A percentile compares a stretch with the other conserved stretches of the same genome.
These are phyloP conservation scores for Puccinia brachypodii DNA, from an alignment of 1,284 basidiomycete genomes.

Conservation along the genomic window DNA sequence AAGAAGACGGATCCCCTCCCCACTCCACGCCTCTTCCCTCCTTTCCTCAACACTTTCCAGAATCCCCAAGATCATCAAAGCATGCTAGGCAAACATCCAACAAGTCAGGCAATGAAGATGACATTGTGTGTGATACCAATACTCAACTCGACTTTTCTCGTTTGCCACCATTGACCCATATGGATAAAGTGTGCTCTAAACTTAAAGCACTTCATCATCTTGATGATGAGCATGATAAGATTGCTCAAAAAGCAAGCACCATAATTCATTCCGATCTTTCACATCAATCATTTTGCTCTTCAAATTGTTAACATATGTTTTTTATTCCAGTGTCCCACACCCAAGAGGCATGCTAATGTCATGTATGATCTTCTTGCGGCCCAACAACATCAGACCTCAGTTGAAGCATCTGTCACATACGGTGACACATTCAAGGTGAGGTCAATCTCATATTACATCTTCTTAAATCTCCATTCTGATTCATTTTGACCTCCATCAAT, in stretches of 20 bases:
- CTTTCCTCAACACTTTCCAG: not conserved
- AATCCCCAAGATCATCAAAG: not conserved
- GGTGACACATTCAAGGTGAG: not conserved
- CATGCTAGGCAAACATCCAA: not conserved
- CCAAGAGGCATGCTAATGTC: not conserved
- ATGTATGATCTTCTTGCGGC: not conserved
- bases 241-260: not conserved
- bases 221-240: not conserved
- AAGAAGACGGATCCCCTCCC: not conserved
- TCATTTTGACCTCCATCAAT: not conserved
- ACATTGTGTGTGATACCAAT: not conserved
- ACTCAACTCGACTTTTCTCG: not conserved
- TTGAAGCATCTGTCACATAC: not conserved
- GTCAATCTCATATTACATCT: not conserved
- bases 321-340: not conserved
- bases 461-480: not conserved
- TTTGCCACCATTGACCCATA: not conserved
- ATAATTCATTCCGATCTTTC: not conserved
- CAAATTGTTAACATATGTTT: not conserved
- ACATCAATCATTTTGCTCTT: not conserved
- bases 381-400: not conserved
- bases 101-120: not conserved
- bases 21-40: not conserved
- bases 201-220: not conserved
- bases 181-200: not conserved